These are phyloP conservation scores for Phytophthora niederhauseri DNA, from an alignment of 352 stramenopile genomes.

Conservation along the genomic window DNA sequence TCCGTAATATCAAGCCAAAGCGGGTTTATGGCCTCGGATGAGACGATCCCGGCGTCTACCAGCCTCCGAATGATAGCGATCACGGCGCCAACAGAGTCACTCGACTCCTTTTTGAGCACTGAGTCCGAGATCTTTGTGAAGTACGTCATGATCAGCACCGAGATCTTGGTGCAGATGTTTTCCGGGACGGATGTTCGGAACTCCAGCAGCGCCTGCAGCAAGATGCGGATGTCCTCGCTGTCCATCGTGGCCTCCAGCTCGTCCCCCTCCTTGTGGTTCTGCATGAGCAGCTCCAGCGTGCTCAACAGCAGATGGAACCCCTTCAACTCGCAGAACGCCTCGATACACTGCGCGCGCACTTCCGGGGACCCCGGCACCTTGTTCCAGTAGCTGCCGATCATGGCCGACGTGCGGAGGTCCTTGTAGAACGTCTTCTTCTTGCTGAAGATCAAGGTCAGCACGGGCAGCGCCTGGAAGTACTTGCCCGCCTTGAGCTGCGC, in stretches of 20 bases:
- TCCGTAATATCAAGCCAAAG: constrained; percentile 87
- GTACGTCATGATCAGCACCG: constrained; percentile 83
- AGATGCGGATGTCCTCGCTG: constrained; percentile 80
- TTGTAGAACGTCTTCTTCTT: constrained; percentile 93
- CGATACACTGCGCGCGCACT: constrained; percentile 84
- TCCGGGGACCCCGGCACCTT: constrained; percentile 82
- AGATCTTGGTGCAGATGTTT: constrained; percentile 65
- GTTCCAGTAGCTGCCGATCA: constrained; percentile 93
- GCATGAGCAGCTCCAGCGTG: constrained; percentile 76
- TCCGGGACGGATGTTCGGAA: constrained; percentile 73
- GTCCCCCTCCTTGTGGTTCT: constrained; percentile 45
- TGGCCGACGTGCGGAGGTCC: constrained; percentile 82
- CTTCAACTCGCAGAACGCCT: constrained; percentile 82
- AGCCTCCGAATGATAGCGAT: constrained; percentile 79
- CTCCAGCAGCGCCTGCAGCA: constrained; percentile 83
- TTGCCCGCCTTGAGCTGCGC: constrained; percentile 76
- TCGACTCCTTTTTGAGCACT: constrained; percentile 87
- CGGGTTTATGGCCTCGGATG: constrained; percentile 62
- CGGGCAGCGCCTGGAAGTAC: constrained; percentile 62
- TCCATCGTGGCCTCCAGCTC: constrained; percentile 67
- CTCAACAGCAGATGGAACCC: constrained; percentile 78
- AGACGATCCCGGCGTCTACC: constrained; percentile 66
- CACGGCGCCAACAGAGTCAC: constrained; percentile 81
- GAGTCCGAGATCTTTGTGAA: constrained; percentile 80
- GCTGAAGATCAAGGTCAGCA: constrained; percentile 87